phyloP scores from a whole-genome alignment of 495 filamentous ascomycete genomes.

The Aspergillus cavernicola region DNA sequence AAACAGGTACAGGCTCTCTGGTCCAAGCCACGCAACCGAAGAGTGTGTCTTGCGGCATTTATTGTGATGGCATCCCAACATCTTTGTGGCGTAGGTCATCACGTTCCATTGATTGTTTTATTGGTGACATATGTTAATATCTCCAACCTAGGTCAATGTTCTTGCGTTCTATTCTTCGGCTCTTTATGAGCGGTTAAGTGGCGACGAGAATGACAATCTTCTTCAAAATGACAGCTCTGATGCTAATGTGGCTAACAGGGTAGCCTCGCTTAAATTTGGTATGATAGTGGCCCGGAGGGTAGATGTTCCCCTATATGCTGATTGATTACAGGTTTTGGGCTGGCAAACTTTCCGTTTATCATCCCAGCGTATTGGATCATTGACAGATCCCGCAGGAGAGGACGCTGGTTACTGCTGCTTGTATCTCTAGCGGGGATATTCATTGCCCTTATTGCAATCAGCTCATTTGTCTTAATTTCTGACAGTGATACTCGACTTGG shows the following conservation, averaged over 20 bases:
- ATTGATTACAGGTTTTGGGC: conserved; percentile 17
- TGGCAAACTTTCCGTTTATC: conserved; percentile 30
- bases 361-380: conserved; percentile 23
- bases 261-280: conserved; percentile 60
- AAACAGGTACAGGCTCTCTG: conserved; percentile 36
- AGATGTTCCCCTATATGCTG: too few relatives aligned
- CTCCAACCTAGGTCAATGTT: conserved; percentile 61
- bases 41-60: conserved; percentile 58
- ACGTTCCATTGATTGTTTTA: background rate
- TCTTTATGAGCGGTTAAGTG: conserved; percentile 59
- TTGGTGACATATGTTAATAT: too few relatives aligned
- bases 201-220: background rate
- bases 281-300: conserved; percentile 22
- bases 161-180: conserved; percentile 70
- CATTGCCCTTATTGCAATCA: conserved; percentile 15
- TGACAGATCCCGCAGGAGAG: conserved; percentile 14
- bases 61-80: conserved; percentile 69
- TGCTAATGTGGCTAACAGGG: too few relatives aligned
- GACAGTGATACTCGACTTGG: conserved; percentile 1
- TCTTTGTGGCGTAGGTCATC: conserved; percentile 54
- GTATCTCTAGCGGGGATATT: conserved; percentile 23
- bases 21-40: conserved; percentile 55
- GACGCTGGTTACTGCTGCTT: conserved; percentile 26
- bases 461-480: conserved; percentile 16
- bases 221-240: too few relatives aligned